Conservation (phyloP, 148 eudicot species). For the Arbutus unedo region DNA sequence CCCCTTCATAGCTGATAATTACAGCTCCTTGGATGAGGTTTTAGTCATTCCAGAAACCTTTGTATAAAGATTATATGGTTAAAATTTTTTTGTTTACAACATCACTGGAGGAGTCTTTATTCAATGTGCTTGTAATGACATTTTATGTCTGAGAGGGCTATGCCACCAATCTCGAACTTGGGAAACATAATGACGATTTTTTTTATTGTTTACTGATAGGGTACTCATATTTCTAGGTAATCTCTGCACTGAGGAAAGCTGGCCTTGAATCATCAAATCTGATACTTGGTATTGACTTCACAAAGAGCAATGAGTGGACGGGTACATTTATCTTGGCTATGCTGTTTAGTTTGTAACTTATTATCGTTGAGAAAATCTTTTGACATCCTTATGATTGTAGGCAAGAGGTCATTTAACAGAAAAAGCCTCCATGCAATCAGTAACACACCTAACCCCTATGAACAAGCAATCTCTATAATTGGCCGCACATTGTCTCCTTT, state of each 20-base stretch:
- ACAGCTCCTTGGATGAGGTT: conserved; percentile 74
- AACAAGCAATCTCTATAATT: conserved; percentile 81
- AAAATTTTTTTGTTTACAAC: neutral
- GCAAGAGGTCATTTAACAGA: conserved; percentile 62
- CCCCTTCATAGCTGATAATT: conserved; percentile 66
- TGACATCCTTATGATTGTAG: conserved; percentile 32
- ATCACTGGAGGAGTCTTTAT: neutral
- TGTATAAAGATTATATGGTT: neutral
- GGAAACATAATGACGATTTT: neutral
- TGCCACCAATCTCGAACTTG: neutral
- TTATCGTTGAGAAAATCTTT: conserved; percentile 4
- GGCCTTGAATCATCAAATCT: conserved; percentile 93
- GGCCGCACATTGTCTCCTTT: conserved; percentile 78
- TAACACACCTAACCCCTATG: conserved; percentile 59
- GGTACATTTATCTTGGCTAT: conserved; percentile 31
- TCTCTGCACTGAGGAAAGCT: conserved; percentile 65
- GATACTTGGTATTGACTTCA: conserved; percentile 72
- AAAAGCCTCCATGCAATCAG: conserved; percentile 71
- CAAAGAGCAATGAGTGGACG: conserved; percentile 78
- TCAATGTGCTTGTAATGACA: conserved; percentile 11
- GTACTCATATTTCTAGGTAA: conserved; percentile 43
- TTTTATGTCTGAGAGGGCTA: neutral
- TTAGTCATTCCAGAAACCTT: neutral
- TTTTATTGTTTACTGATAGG: neutral
- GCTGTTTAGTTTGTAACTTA: neutral